These are phyloP conservation scores for Leccinum subtestaceum DNA, from an alignment of 768 basidiomycete species.

Conservation along the genomic window DNA sequence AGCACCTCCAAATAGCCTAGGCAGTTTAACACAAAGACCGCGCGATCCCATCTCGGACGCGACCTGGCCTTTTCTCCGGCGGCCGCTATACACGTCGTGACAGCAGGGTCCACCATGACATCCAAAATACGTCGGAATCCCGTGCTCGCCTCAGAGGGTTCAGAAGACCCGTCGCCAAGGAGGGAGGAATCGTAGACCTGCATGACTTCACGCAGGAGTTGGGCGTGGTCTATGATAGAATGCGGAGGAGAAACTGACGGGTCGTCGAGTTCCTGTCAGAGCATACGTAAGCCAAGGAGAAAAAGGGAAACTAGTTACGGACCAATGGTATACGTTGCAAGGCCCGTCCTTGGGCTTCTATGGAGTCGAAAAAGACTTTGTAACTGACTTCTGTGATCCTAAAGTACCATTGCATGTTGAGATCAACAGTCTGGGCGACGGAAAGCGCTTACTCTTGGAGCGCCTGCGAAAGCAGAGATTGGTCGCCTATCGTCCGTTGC, in stretches of 20 bases:
- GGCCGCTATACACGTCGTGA: slow-evolving; percentile 69
- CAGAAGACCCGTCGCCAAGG: slow-evolving; percentile 46
- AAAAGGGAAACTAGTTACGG: slow-evolving; percentile 14
- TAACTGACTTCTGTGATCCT: slow-evolving; percentile 83
- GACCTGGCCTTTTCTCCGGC: slow-evolving; percentile 61
- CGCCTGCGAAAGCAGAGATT: slow-evolving; percentile 71
- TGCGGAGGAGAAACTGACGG: slow-evolving; percentile 69
- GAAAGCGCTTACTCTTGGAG: slow-evolving; percentile 65
- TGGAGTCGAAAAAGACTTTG: slow-evolving; percentile 82
- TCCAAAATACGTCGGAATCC: slow-evolving; percentile 56
- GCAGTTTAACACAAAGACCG: slow-evolving; percentile 85
- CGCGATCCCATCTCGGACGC: slow-evolving; percentile 71
- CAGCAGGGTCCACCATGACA: slow-evolving; percentile 79
- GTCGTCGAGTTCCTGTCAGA: slow-evolving; percentile 61
- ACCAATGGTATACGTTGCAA: slow-evolving; percentile 55
- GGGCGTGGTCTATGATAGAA: slow-evolving; percentile 75
- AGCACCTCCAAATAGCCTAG: slow-evolving; percentile 76
- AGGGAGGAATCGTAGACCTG: slow-evolving; percentile 85
- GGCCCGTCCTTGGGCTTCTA: slow-evolving; percentile 79
- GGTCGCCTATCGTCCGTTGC: slow-evolving; percentile 85
- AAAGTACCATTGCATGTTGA: not conserved
- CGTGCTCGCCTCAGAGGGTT: slow-evolving; percentile 9
- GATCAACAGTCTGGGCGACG: not conserved
- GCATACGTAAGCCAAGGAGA: not conserved
- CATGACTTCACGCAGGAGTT: slow-evolving; percentile 87